Conservation (phyloP, 371 early-diverging fungal species). For the Mucor indicus region DNA sequence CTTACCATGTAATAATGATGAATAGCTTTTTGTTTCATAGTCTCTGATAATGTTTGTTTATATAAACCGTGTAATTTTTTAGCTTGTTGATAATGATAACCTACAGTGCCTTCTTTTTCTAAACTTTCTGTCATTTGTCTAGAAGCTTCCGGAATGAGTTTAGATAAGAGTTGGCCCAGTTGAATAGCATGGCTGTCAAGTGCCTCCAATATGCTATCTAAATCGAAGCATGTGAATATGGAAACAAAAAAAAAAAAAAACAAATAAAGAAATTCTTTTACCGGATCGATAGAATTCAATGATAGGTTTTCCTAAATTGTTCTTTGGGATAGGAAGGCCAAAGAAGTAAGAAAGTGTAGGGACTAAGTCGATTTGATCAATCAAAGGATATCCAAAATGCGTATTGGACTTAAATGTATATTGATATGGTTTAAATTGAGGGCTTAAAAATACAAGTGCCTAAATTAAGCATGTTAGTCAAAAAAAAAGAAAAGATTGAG, state of each 20-base stretch:
- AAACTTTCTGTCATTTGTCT: constrained; percentile 10
- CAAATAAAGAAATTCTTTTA: constrained; percentile 4
- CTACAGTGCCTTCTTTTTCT: background rate
- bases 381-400: constrained; percentile 27
- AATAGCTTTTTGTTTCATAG: constrained; percentile 10
- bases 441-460: constrained; percentile 53
- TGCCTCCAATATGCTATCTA: no score
- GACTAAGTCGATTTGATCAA: constrained; percentile 88
- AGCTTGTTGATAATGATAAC: constrained; percentile 15
- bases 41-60: background rate
- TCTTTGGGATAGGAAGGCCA: constrained; percentile 88
- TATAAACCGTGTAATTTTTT: constrained; percentile 6
- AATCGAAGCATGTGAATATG: no score
- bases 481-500: background rate
- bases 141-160: constrained; percentile 9
- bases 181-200: constrained; percentile 65
- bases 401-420: no score
- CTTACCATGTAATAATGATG: constrained; percentile 35
- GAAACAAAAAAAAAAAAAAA: background rate
- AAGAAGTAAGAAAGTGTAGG: constrained; percentile 83
- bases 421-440: constrained; percentile 37
- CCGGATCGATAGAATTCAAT: constrained; percentile 54
- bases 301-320: constrained; percentile 83
- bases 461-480: no score
- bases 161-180: constrained; percentile 33